These are phyloP conservation scores for Tuber indicum DNA, from an alignment of 495 filamentous ascomycete species.

Conservation along the genomic window DNA sequence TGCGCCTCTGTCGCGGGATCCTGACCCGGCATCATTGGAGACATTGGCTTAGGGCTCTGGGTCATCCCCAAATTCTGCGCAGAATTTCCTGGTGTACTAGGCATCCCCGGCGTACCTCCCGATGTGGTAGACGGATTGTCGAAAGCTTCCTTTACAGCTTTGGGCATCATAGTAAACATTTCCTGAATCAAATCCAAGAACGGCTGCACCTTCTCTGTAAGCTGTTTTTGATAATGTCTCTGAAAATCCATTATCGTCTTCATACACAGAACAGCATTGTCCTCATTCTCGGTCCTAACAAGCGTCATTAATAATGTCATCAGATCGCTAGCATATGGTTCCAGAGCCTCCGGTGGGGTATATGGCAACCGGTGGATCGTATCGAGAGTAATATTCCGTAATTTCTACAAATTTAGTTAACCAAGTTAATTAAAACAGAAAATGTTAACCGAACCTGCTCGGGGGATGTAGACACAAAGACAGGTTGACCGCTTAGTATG, in stretches of 20 bases:
- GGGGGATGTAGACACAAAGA: conserved; percentile 77
- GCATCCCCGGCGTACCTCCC: conserved; percentile 58
- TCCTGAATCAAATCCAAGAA: conserved; percentile 90
- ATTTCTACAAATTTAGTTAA: conserved; percentile 53
- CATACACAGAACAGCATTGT: conserved; percentile 95
- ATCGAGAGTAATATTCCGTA: conserved; percentile 86
- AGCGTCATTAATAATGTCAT: conserved; percentile 84
- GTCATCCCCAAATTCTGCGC: conserved; percentile 51
- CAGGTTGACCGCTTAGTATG: conserved; percentile 76
- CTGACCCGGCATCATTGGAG: conserved; percentile 69
- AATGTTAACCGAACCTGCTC: conserved; percentile 59
- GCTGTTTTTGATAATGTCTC: conserved; percentile 79
- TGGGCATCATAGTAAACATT: conserved; percentile 89
- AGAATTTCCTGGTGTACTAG: conserved; percentile 69
- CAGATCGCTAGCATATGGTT: conserved; percentile 76
- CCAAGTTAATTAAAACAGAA: conserved; percentile 11
- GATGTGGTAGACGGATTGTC: conserved; percentile 59
- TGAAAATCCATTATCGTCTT: conserved; percentile 96
- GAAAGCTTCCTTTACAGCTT: conserved; percentile 86
- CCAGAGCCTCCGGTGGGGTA: conserved; percentile 67
- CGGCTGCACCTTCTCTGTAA: conserved; percentile 68
- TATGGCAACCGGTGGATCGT: conserved; percentile 89
- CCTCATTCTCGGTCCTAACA: conserved; percentile 88
- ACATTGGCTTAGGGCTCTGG: conserved; percentile 65
- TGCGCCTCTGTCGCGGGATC: conserved; percentile 70